Evolutionary conservation across 129 eudicot species (phyloP), one percentile per base, ranked within the genome.

Genomic region (Arctium minus): DNA sequence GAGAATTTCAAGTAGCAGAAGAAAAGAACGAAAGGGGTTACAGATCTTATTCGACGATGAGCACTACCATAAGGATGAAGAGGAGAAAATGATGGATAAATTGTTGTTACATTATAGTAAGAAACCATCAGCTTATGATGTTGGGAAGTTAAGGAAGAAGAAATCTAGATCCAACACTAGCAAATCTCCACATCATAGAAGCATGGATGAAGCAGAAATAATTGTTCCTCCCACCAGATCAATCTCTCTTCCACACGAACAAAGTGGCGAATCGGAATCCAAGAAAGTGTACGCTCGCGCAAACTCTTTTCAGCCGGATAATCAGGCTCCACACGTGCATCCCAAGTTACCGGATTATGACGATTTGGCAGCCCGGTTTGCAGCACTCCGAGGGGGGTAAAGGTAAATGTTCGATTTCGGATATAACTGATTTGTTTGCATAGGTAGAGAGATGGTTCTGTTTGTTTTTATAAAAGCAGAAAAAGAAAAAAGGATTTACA

Each of bases 261-360:
- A 87, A 67, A 79, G 76, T 40, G 83, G 80, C n/a, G 84, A 88
- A 38, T 79, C 85, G 40, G 85, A 76, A 71, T 60, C 80, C 0
- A 83, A 74, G 74, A 91, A 91, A 85, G 92, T 89, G 27, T 91
- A 87, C 36, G 82, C 93, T 3, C 97, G 97, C 76, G 97, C 96
- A 6, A 90, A 90, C 84, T 91, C 97, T 10, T 92, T 91, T 81
- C 97, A 92, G 89, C 89, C 89, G 8, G 99, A 93, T 84, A 83
- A 79, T 78, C 96, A 90, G 81, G 97, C 97, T 29, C 79, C 73
- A 18, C 99, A 96, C 27, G 99, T 96, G 82, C 99, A 96, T 87
- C 99, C 99, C 37, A 96, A 96, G 76, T 85, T 96, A 36, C 99
- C 99, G 10, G 96, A 96, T 84, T 96, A 93, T 50, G 99, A 96